These are phyloP conservation scores for Aspergillus awamori DNA, from an alignment of 2,329 filamentous ascomycete genomes.

Conservation along the genomic window DNA sequence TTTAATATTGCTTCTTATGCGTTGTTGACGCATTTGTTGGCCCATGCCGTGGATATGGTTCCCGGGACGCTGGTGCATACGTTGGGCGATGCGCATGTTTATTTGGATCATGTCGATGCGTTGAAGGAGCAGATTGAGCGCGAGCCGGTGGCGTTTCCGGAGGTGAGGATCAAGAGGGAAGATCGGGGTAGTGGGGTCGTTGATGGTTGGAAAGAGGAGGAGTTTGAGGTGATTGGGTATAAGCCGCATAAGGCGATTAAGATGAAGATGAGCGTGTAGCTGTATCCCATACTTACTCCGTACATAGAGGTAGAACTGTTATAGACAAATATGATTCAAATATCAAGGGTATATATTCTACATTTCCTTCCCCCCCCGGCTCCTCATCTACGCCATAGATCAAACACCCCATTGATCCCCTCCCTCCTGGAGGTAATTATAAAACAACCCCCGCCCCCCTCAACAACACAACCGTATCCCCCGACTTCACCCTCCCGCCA, in stretches of 20 bases:
- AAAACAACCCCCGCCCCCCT: constrained; percentile 79
- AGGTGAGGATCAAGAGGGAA: constrained; percentile 70
- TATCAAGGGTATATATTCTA: constrained; percentile 2
- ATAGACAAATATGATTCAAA: constrained; percentile 6
- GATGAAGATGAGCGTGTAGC: constrained; percentile 96
- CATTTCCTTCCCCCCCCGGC: too few relatives aligned
- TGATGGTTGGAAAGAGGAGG: constrained; percentile 86
- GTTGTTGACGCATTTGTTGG: constrained; percentile 91
- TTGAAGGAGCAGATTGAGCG: constrained; percentile 77
- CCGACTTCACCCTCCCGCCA: constrained; percentile 69
- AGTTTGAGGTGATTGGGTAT: constrained; percentile 86
- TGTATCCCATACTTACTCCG: constrained; percentile 5
- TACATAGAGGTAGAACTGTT: constrained; percentile 2
- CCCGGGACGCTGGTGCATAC: constrained; percentile 90
- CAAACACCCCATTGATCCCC: too few relatives aligned
- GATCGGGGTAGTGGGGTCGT: constrained; percentile 79
- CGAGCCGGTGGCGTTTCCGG: constrained; percentile 79
- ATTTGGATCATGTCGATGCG: constrained; percentile 88
- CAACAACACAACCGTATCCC: constrained; percentile 87
- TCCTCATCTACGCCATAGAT: too few relatives aligned
- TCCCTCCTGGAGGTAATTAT: neutral
- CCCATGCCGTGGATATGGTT: constrained; percentile 79
- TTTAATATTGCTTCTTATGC: constrained; percentile 98
- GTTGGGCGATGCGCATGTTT: constrained; percentile 98
- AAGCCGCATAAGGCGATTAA: constrained; percentile 87